Evolutionary conservation across 2,329 filamentous ascomycete genomes (phyloP).

Genomic region (Cladorrhinum sp.): DNA sequence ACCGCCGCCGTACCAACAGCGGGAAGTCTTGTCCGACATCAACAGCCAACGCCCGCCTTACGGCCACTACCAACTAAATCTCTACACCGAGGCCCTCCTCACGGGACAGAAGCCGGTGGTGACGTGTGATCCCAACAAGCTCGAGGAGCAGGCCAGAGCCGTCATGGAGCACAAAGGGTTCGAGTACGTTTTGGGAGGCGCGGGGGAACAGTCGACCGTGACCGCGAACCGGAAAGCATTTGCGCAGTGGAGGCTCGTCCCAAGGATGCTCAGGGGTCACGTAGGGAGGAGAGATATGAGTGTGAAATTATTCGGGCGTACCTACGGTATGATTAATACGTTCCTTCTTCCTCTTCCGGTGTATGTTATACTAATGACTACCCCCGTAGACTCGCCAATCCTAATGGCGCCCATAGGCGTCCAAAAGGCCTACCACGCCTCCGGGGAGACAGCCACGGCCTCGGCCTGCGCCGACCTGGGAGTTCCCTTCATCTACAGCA

Average conservation of each 20-base stretch:
- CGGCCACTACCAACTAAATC: constrained; percentile 32
- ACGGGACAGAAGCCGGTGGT: constrained; percentile 46
- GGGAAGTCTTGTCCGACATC: neutral
- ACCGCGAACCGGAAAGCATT: constrained; percentile 59
- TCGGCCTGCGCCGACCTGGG: constrained; percentile 57
- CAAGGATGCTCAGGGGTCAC: constrained; percentile 47
- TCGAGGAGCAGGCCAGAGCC: constrained; percentile 53
- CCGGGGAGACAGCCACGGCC: constrained; percentile 63
- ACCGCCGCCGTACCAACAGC: neutral
- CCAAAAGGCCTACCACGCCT: constrained; percentile 62
- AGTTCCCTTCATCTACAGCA: constrained; percentile 66
- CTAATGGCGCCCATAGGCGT: constrained; percentile 68
- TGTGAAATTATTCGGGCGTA: constrained; percentile 50
- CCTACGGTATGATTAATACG: constrained; percentile 36
- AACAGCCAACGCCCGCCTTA: constrained; percentile 17
- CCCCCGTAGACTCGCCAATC: constrained; percentile 51
- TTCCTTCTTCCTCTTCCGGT: neutral
- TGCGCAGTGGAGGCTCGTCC: constrained; percentile 49
- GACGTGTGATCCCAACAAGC: constrained; percentile 56
- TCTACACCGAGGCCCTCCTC: constrained; percentile 53
- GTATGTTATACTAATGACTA: too few species aligned
- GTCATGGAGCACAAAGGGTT: constrained; percentile 48
- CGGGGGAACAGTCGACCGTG: constrained; percentile 59
- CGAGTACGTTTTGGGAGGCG: constrained; percentile 61
- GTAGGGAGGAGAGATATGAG: constrained; percentile 47